Base-by-base conservation (phyloP, 352 stramenopile genomes). In the Phytopythium boreale region DNA sequence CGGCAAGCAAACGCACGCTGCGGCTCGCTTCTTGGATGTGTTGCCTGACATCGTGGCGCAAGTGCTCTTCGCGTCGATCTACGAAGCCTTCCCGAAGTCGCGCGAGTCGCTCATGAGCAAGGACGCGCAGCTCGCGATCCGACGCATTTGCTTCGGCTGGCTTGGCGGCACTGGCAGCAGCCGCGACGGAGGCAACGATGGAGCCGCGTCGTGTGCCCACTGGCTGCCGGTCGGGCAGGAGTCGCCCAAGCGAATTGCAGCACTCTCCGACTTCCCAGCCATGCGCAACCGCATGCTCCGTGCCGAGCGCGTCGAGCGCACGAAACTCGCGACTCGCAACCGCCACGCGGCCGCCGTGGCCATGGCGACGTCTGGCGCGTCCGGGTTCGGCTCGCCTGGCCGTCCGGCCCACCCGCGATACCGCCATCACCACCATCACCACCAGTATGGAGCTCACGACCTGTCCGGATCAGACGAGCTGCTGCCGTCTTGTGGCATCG, bases 31-130 rank as follows among this genome's bases (percentile, higher is more conserved):
- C 43, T 75, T 92, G 24, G 77, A 88, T 27, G 64, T 73, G 22
- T 61, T 90, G 9, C 83, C 83, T 0, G 83, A 90, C 26, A 64
- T 89, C 2, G 56, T 87, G 44, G 76, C 83, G 0, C 81, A 90
- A 41, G 77, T 92, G 26, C 44, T 90, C 37, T 92, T 90, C 59
- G 68, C 81, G 19, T 71, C 79, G 2, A 69, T 92, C 2, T 89
- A 92, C 36, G 80, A 90, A n/a, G 83, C 77, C 4, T 92, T 88
- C 56, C 83, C 83, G 29, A 87, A 79, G 34, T 89, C 83, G 0
- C 71, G 83, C 4, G 84, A 88, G 50, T 44, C 22, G 31, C 77
- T 89, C 47, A 59, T 81, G 12, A 65, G 58, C 20, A 62, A 61
- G 11, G 70, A 76, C 6, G 57, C 83, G 2, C 75, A 69, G 4